Conservation (phyloP, 192 early-diverging fungal species). For the Backusella macrospora region DNA sequence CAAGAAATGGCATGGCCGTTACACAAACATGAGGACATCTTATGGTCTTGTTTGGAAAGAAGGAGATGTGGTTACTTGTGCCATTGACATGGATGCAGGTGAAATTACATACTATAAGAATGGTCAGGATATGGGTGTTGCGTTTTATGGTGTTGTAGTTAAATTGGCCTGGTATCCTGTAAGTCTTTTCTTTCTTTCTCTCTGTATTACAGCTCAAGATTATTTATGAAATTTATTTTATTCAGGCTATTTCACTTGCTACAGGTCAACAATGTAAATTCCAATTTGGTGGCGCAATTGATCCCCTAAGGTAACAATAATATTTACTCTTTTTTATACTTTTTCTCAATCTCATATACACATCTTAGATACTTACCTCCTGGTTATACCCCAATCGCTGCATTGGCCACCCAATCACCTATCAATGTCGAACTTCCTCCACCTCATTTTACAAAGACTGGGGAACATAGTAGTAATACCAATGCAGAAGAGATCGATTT, state of each 20-base stretch:
- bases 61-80: conserved; percentile 59
- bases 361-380: conserved; percentile 18
- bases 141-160: conserved; percentile 51
- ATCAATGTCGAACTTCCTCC: conserved; percentile 19
- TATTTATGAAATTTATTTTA: background rate
- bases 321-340: background rate
- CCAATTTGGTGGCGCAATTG: conserved; percentile 53
- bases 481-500: background rate
- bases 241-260: conserved; percentile 63
- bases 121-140: conserved; percentile 62
- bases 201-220: background rate
- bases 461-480: background rate
- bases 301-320: conserved; percentile 26
- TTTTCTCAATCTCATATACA: background rate
- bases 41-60: conserved; percentile 49
- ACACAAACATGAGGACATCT: conserved; percentile 14
- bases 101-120: conserved; percentile 60
- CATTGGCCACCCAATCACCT: background rate
- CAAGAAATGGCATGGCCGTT: conserved; percentile 68
- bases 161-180: conserved; percentile 38
- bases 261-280: conserved; percentile 57
- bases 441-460: background rate
- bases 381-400: conserved; percentile 20
- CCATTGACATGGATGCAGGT: conserved; percentile 55
- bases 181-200: conserved; percentile 10